These are phyloP conservation scores for Boletales sp. DNA, from an alignment of 768 basidiomycete genomes.

Conservation along the genomic window DNA sequence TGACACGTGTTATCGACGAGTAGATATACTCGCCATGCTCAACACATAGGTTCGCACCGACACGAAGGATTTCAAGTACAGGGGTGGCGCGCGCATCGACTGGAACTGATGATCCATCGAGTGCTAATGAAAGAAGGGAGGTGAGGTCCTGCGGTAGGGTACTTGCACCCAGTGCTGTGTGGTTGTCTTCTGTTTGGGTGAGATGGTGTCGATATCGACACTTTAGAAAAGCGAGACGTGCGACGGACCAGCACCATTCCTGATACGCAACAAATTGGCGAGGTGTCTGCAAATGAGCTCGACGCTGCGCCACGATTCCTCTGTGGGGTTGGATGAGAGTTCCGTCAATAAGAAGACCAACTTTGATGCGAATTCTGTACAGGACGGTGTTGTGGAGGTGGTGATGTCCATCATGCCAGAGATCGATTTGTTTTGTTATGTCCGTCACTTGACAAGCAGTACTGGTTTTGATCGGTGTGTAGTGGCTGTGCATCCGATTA, in stretches of 20 bases:
- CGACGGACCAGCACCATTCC: constrained; percentile 47
- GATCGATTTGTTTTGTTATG: neutral
- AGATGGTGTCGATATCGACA: constrained; percentile 14
- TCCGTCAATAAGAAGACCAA: constrained; percentile 33
- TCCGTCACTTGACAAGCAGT: too few relatives aligned
- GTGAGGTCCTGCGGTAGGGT: constrained; percentile 63
- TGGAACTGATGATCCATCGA: constrained; percentile 47
- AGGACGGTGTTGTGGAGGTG: constrained; percentile 10
- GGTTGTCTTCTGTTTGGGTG: constrained; percentile 56
- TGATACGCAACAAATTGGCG: constrained; percentile 60
- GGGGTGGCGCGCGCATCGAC: constrained; percentile 44
- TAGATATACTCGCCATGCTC: constrained; percentile 59
- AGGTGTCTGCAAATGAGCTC: constrained; percentile 51
- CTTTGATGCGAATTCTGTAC: constrained; percentile 28
- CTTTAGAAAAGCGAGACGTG: neutral
- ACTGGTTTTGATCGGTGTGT: too few relatives aligned
- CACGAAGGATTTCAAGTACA: constrained; percentile 67
- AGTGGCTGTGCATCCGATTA: too few relatives aligned
- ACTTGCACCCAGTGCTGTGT: constrained; percentile 63
- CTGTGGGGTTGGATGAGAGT: constrained; percentile 29
- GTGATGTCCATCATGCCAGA: constrained; percentile 14
- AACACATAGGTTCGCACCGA: constrained; percentile 81
- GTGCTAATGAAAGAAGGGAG: constrained; percentile 53
- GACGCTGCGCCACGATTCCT: constrained; percentile 48
- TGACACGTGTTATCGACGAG: constrained; percentile 1